Evolutionary conservation across 306 rosid genomes (phyloP), one percentile per base, ranked within the genome.

Genomic region (Prunus davidiana): DNA sequence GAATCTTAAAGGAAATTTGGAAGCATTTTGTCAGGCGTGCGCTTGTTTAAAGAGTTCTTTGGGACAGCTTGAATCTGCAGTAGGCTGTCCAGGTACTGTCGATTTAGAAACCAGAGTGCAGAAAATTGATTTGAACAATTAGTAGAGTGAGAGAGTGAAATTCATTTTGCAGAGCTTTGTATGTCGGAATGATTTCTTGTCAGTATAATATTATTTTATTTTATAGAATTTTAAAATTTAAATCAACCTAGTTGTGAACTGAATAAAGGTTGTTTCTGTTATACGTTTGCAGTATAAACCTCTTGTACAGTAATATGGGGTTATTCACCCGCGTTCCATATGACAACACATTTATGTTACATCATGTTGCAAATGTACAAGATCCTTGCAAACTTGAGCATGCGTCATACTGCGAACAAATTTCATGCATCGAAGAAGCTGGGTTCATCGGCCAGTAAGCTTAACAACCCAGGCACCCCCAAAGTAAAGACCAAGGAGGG

Each of bases 391-490:
- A 52, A 45, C 60, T 15, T 43, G 19, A 22, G 57, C 32, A 46
- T 45, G 51, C n/a, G 16, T 11, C 24, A 55, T 9, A 12, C 24
- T 41, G 8, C 3, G 20, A 74, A 74, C 67, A 69, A 50, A 41
- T 43, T 72, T 20, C 43, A 51, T 47, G 65, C 52, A 9, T 38
- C 52, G 11, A 66, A 41, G 10, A 69, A 1, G 79, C 19, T 18
- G 25, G 55, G 58, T 62, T 86, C 84, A 94, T 43, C 95, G 89
- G 73, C 98, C 95, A 0, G 72, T 83, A 65, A 94, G 87, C 88
- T 94, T 94, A 77, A 94, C 97, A 84, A 80, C 45, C 98, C 98
- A 94, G 27, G 98, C 98, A 45, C 98, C 97, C 24, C 97, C 96
- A 38, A 94, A 70, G 89, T 94, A 91, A 71, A 94, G 97, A 63